Conservation (phyloP, 768 basidiomycete species). For the Agrocybe chaxingu region DNA sequence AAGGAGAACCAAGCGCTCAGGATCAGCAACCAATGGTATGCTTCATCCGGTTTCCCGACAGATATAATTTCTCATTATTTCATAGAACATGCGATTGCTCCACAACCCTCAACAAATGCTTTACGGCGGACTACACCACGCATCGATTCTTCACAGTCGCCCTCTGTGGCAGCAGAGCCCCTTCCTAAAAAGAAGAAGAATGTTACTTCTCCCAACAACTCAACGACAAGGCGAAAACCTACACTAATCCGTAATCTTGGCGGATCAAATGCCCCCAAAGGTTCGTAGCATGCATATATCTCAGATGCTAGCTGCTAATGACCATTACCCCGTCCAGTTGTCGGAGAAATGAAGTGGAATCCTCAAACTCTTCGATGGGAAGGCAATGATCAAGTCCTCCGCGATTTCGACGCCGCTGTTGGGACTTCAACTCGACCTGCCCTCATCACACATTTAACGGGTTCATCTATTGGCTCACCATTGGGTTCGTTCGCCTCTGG, state of each 20-base stretch:
- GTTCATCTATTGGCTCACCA: conserved; percentile 82
- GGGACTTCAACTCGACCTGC: conserved; percentile 88
- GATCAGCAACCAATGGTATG: conserved; percentile 42
- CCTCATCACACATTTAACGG: conserved; percentile 90
- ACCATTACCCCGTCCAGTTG: conserved; percentile 47
- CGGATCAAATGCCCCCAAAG: conserved; percentile 64
- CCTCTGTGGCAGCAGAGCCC: conserved; percentile 25
- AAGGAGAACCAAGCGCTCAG: conserved; percentile 52
- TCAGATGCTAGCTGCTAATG: background rate
- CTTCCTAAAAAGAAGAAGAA: conserved; percentile 55
- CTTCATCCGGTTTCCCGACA: conserved; percentile 6
- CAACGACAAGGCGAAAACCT: conserved; percentile 64
- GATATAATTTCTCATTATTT: conserved; percentile 16
- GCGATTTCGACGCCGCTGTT: conserved; percentile 85
- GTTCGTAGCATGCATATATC: conserved; percentile 36
- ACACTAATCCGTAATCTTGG: conserved; percentile 86
- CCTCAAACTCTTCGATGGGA: conserved; percentile 90
- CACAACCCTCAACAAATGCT: conserved; percentile 45
- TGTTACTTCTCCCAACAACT: conserved; percentile 36
- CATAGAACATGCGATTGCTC: conserved; percentile 23
- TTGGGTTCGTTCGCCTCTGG: conserved; percentile 71
- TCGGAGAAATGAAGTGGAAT: conserved; percentile 98
- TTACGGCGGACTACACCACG: conserved; percentile 55
- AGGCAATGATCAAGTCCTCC: conserved; percentile 89
- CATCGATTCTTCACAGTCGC: conserved; percentile 48